Base-by-base conservation (phyloP, 2,329 filamentous ascomycete species). In the Dactylellina parvicollis region DNA sequence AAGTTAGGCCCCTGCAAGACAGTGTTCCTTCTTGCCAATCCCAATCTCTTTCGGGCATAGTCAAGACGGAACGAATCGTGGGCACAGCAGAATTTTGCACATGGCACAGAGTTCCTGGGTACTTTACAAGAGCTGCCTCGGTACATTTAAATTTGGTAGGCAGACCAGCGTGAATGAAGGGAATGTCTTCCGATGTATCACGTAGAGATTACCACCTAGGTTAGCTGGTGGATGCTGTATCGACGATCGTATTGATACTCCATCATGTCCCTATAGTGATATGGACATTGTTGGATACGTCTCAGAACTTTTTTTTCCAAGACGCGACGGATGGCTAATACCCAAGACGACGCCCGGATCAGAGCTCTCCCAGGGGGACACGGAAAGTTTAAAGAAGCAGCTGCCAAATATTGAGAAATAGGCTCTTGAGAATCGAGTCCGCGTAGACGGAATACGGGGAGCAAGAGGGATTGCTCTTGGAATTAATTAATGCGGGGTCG, bases 111-210 rank as follows among this genome's bases (percentile, higher is more conserved):
- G 55, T 34, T 49, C 44, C 14, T 38, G 30, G 32, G 40, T 70
- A 61, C 46, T 62, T 62, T 56, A n/a, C n/a, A 32, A 18, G 47
- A 12, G 42, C 54, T 66, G 59, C 67, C 67, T 72, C 67, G 67
- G 67, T 72, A 72, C 67, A n/a, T n/a, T n/a, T n/a, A n/a, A n/a
- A n/a, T 44, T 47, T 38, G 16, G 36, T 12, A 38, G 40, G 24
- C 20, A 50, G 26, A 46, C 22, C 22, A 34, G 40, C n/a, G 14
- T 38, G 38, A 44, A 57, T 42, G 50, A 24, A 46, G 59, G 20
- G 24, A 9, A 54, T 64, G 47, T 64, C 36, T 24, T 30, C 20
- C 12, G 52, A 64, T 59, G 67, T 72, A 64, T 54, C 66, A 71
- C 40, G 66, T 22, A 62, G 38, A 50, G n/a, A 44, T 62, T 62